These are phyloP conservation scores for Penicillium olsonii DNA, from an alignment of 2,329 filamentous ascomycete genomes.

Conservation along the genomic window DNA sequence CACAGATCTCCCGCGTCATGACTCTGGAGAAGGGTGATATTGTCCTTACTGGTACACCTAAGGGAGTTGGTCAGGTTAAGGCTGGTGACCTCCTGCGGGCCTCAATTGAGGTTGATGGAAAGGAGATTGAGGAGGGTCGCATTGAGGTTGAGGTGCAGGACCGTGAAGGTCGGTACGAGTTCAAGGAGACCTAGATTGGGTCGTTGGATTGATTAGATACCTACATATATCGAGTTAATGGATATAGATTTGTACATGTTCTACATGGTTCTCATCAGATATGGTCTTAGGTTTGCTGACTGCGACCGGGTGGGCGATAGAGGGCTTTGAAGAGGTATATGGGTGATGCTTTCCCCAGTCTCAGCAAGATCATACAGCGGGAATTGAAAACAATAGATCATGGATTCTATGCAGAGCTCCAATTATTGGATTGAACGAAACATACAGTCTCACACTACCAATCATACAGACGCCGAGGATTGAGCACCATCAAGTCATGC, in stretches of 20 bases:
- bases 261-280: background rate
- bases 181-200: constrained; percentile 63
- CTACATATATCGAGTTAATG: background rate
- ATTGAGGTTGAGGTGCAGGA: constrained; percentile 85
- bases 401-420: too few relatives aligned
- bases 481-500: constrained; percentile 26
- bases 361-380: too few relatives aligned
- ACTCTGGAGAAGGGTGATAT: constrained; percentile 89
- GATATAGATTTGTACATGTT: constrained; percentile 1
- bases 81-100: constrained; percentile 86
- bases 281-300: background rate
- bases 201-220: background rate
- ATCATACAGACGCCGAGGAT: constrained; percentile 22
- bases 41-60: constrained; percentile 93
- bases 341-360: too few relatives aligned
- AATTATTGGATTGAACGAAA: too few relatives aligned
- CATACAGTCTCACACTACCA: constrained; percentile 1
- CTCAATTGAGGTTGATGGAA: constrained; percentile 75
- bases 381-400: too few relatives aligned
- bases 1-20: constrained; percentile 94
- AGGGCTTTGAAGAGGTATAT: too few relatives aligned
- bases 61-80: constrained; percentile 84
- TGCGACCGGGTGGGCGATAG: background rate
- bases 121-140: constrained; percentile 79
- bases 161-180: constrained; percentile 74